Evolutionary conservation across 306 rosid genomes (phyloP).

Genomic region (Malus asiatica): DNA sequence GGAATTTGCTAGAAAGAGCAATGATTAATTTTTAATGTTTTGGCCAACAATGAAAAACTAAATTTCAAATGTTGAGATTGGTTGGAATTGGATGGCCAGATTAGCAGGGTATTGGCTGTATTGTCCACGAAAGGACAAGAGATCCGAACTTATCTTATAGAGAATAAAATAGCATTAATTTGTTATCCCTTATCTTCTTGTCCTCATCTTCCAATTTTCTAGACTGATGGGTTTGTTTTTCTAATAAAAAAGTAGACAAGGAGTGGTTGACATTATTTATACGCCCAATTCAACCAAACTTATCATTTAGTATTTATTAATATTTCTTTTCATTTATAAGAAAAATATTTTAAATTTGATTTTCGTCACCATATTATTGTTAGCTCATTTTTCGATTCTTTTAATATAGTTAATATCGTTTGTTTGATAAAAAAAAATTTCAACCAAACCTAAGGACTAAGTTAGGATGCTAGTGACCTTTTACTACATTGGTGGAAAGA

Average conservation of each 20-base stretch:
- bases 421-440: no score
- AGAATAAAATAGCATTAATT: conserved; percentile 8
- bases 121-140: conserved; percentile 28
- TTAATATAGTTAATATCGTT: no score
- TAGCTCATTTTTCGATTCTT: accelerated
- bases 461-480: no score
- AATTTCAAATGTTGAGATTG: conserved; percentile 14
- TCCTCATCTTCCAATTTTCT: conserved; percentile 6
- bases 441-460: no score
- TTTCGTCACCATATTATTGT: no score
- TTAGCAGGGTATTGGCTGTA: conserved; percentile 16
- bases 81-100: conserved; percentile 24
- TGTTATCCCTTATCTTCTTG: background rate
- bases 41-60: background rate
- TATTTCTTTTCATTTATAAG: no score
- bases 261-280: conserved; percentile 16
- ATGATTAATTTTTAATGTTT: background rate
- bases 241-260: background rate
- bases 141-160: conserved; percentile 24
- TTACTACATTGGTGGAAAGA: no score
- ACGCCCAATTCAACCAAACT: background rate
- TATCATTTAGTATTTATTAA: no score
- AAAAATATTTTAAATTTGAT: no score
- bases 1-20: background rate
- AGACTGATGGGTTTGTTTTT: background rate